phyloP scores from a whole-genome alignment of 1,284 basidiomycete genomes.

The Vanrija pseudolonga region DNA sequence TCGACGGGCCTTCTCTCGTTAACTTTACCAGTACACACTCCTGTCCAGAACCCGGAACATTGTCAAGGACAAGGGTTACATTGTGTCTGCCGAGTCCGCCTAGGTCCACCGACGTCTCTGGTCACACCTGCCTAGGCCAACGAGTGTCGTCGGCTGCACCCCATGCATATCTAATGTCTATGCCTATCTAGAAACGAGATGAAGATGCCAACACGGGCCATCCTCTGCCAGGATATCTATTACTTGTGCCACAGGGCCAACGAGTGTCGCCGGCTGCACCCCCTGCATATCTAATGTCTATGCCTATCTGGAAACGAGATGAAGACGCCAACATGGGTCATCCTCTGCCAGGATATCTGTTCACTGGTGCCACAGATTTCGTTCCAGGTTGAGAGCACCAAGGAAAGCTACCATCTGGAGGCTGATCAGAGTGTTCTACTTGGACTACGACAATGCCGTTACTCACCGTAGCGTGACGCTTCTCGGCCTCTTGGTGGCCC shows the following conservation, averaged over 20 bases:
- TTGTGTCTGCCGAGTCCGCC: background rate
- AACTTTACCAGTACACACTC: constrained; percentile 35
- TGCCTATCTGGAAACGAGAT: no score
- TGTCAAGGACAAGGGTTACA: constrained; percentile 42
- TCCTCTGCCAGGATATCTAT: no score
- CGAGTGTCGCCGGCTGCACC: no score
- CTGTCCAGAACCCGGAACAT: constrained; percentile 45
- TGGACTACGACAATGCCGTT: no score
- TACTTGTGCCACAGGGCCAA: no score
- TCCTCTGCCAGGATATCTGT: background rate
- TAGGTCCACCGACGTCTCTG: background rate
- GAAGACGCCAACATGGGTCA: no score
- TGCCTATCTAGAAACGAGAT: no score
- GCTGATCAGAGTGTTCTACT: background rate
- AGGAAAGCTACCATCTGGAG: constrained; percentile 58
- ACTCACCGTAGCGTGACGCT: constrained; percentile 68
- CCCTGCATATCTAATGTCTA: no score
- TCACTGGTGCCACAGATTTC: background rate
- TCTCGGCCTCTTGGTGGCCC: constrained; percentile 66
- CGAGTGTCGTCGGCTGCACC: background rate
- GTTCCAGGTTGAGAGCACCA: constrained; percentile 24
- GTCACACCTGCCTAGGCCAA: background rate
- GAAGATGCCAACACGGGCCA: no score
- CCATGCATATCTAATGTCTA: no score
- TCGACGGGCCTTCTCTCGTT: background rate